Evolutionary conservation across 2,329 filamentous ascomycete species (phyloP).

Genomic region (Sporothrix globosa): DNA sequence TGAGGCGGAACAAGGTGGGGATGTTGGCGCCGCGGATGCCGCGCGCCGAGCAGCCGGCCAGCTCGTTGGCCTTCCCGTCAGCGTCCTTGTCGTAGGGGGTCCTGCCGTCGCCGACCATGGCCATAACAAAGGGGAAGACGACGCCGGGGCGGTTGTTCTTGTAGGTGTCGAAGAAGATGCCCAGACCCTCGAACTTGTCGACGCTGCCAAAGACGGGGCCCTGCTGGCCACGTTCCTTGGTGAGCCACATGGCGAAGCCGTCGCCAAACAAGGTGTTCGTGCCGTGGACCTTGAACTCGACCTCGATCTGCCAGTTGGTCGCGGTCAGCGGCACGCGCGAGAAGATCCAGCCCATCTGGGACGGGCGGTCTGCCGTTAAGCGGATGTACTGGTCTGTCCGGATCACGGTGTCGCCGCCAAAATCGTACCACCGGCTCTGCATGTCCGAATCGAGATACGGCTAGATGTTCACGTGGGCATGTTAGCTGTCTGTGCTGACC

Average conservation of each 20-base stretch:
- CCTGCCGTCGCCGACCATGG: constrained; percentile 92
- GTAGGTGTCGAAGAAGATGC: constrained; percentile 97
- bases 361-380: constrained; percentile 85
- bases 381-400: constrained; percentile 80
- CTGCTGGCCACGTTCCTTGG: constrained; percentile 79
- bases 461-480: constrained; percentile 49
- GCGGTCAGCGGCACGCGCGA: constrained; percentile 92
- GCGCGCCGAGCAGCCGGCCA: constrained; percentile 92
- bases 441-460: constrained; percentile 98
- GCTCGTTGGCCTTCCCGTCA: constrained; percentile 89
- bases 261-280: constrained; percentile 90
- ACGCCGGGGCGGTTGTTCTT: constrained; percentile 98
- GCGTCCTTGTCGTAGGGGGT: constrained; percentile 89
- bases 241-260: constrained; percentile 97
- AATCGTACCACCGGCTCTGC: constrained; percentile 98
- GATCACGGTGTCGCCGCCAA: constrained; percentile 91
- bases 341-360: constrained; percentile 90
- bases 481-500: constrained; percentile 1
- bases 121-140: constrained; percentile 97
- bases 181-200: constrained; percentile 91
- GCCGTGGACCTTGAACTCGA: constrained; percentile 94
- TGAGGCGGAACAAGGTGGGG: constrained; percentile 83
- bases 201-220: constrained; percentile 86
- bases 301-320: constrained; percentile 97
- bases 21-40: constrained; percentile 79